Evolutionary conservation across 129 eudicot genomes (phyloP), one percentile per base, ranked within the genome.

Genomic region (Rutidosis leptorrhynchoides): DNA sequence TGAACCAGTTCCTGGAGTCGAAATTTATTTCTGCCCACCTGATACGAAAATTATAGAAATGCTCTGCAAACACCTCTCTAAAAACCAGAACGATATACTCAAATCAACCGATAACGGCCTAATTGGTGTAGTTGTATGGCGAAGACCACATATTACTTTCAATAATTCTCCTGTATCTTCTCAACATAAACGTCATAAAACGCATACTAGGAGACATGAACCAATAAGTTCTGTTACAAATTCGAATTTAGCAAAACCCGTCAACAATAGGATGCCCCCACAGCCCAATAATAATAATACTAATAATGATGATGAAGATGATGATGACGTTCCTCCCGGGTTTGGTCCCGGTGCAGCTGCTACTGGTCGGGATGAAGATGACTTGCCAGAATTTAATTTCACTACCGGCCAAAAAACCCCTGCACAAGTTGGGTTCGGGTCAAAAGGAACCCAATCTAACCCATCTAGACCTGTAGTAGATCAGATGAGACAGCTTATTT

Each of bases 41-140:
- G 72, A 79, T 23, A 58, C 80, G 11, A 81, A 69, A 56, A 78
- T 83, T 48, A 28, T 77, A 8, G 95, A 90, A 49, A 58, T 85
- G 80, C 83, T 90, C 28, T 61, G 77, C 82, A 87, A 67, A 33
- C 75, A 70, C 20, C 80, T 84, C 2, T 33, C 80, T 5, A 84
- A 87, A 48, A 79, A 83, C 84, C 79, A 60, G 53, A 69, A 77
- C 0, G 83, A 82, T 60, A 58, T 75, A 15, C 70, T 76, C 15
- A 76, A 80, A 35, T 19, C 83, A 14, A 76, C 74, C 2, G 95
- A 90, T 61, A 76, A 84, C 54, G 90, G 93, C 46, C 64, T 90
- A 74, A 87, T 90, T 72, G 97, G 97, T 59, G 82, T 85, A 35
- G 85, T 87, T 73, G 97, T 90, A 71, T 90, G 97, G 97, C 82